Evolutionary conservation across 306 rosid genomes (phyloP).

Genomic region (Cicer arietinum): DNA sequence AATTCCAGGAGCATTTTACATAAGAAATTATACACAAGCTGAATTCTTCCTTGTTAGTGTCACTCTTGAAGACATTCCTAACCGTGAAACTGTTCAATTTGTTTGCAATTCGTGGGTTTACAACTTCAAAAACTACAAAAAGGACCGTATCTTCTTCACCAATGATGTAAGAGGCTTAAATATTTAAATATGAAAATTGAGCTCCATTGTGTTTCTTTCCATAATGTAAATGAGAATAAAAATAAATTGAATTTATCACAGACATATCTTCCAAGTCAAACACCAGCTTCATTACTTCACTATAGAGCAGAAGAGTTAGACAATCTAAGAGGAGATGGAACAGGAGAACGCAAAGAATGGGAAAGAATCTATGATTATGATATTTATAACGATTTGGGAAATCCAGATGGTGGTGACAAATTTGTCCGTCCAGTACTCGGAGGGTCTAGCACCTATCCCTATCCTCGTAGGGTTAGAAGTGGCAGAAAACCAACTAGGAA

Average conservation of each 20-base stretch:
- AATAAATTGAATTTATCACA: not conserved
- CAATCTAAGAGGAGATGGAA: constrained; percentile 48
- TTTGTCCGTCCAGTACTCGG: constrained; percentile 73
- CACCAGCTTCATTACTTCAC: constrained; percentile 35
- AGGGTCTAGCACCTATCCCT: constrained; percentile 66
- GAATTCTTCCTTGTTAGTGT: constrained; percentile 67
- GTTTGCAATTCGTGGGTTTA: constrained; percentile 80
- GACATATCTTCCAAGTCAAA: constrained; percentile 40
- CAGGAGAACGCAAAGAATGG: constrained; percentile 25
- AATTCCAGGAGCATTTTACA: constrained; percentile 65
- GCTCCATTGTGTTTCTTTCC: too few relatives aligned
- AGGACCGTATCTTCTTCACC: constrained; percentile 65
- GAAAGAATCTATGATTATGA: constrained; percentile 46
- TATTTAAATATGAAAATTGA: too few relatives aligned
- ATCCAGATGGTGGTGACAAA: constrained; percentile 48
- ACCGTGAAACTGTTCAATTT: constrained; percentile 56
- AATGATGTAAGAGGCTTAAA: constrained; percentile 55
- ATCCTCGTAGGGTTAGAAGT: constrained; percentile 87
- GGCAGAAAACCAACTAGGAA: constrained; percentile 56
- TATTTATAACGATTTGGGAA: constrained; percentile 44
- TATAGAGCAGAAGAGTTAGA: constrained; percentile 42
- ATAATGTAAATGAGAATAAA: not conserved
- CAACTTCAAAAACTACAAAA: constrained; percentile 49
- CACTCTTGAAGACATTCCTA: constrained; percentile 66
- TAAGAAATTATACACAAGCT: constrained; percentile 33